These are phyloP conservation scores for Hortiboletus campestris DNA, from an alignment of 768 basidiomycete species.

Conservation along the genomic window DNA sequence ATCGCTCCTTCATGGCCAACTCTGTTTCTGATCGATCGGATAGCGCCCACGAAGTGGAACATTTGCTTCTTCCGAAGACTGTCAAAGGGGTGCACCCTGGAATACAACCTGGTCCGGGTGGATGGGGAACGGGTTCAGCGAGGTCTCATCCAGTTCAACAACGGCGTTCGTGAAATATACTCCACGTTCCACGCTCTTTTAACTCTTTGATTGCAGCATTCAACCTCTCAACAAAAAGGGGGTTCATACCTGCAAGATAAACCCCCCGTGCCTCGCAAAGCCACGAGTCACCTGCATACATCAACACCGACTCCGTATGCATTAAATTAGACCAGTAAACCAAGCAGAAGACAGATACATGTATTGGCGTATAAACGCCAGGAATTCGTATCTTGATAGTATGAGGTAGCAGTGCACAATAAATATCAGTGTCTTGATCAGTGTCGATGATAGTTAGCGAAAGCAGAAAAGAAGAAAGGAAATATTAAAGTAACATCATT, in stretches of 20 bases:
- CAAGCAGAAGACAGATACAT: conserved; percentile 23
- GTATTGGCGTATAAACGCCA: conserved; percentile 7
- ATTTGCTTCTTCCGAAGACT: conserved; percentile 43
- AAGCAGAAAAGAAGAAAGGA: conserved; percentile 3
- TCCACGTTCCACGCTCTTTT: neutral
- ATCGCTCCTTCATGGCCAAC: conserved; percentile 44
- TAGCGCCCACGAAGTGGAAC: conserved; percentile 73
- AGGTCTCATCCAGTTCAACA: conserved; percentile 25
- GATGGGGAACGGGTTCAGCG: conserved; percentile 36
- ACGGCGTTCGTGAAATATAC: conserved; percentile 21
- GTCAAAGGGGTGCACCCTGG: conserved; percentile 19
- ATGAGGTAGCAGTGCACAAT: conserved; percentile 12
- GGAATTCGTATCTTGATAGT: conserved; percentile 2
- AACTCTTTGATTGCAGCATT: conserved; percentile 36
- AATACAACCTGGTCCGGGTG: conserved; percentile 27
- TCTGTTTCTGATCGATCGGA: conserved; percentile 58
- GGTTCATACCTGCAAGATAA: conserved; percentile 47
- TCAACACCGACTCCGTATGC: neutral
- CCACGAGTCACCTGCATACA: neutral
- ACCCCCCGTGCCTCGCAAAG: neutral
- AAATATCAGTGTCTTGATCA: conserved; percentile 3
- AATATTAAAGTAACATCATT: conserved; percentile 20
- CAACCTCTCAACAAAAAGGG: conserved; percentile 41
- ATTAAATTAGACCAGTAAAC: conserved; percentile 20
- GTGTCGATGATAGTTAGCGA: conserved; percentile 6